Base-by-base conservation (phyloP, 2,329 filamentous ascomycete genomes). In the Uncinocarpus reesii region DNA sequence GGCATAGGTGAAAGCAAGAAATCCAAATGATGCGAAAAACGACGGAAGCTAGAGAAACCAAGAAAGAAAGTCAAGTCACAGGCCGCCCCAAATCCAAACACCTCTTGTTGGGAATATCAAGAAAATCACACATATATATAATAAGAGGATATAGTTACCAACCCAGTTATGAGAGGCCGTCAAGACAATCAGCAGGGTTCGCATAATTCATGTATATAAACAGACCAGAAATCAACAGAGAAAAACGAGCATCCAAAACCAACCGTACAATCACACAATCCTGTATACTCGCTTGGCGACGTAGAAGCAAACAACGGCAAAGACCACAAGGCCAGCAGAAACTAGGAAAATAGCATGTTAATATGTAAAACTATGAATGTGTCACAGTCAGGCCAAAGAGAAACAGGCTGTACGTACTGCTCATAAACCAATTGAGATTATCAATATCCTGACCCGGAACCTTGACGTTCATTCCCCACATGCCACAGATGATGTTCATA, bases 401-500 rank as follows among this genome's bases (percentile, higher is more conserved):
- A 42, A 51, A 46, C 18, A 46, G 44, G 29, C 13, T 7, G 11
- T 8, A 57, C 64, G 48, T 65, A 72, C 69, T 73, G 13, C 73
- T 79, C 62, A 75, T 79, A 63, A 89, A 92, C 85, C 85, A 92
- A 20, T 70, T 72, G 44, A 90, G 68, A 58, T 84, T 84, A 55
- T 93, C 87, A 51, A 81, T 71, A 38, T 90, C 83, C 65, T 96
- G 90, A 1, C 92, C 92, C 0, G 92, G 92, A 0, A 98, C 92
- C 73, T 86, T 87, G 29, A 90, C 85, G 73, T 98, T 98, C 90
- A 96, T 96, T 44, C 90, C 92, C 89, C 90, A 98, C 59, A 96
- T 80, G 57, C 92, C 92, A 2, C 92, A 96, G 60, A 98, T 90
- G 62, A 98, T 94, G 64, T 98, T 98, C 89, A 98, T 95, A 8